Base-by-base conservation (phyloP, 202 grass and related monocot species). In the Hordeum pubiflorum region DNA sequence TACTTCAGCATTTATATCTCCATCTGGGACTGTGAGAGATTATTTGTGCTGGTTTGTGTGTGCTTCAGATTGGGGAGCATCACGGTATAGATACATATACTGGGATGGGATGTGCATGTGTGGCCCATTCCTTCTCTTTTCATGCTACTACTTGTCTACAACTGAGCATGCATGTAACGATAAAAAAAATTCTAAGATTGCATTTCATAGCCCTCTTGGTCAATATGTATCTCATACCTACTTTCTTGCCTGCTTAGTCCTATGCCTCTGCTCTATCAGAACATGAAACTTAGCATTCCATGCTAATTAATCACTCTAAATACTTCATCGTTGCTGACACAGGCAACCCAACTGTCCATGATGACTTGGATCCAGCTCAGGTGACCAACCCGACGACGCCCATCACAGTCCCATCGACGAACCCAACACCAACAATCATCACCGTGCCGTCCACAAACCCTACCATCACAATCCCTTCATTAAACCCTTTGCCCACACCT, bases 391-490 rank as follows among this genome's bases (percentile, higher is more conserved):
- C 86, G 12, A 62, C 60, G 3, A 70, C 63, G 34, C 83, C 80
- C 10, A 85, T 89, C 72, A 87, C 92, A 24, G 84, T 91, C 33
- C 92, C 92, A 17, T 91, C 89, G 4, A 94, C 84, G 0, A 94
- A 85, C 63, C 89, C 92, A 52, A 1, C 89, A 4, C 92, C 92
- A 20, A 75, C 77, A 9, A 84, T 94, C 24, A 88, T 94, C 52
- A 94, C 89, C 2, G 92, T 94, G 44, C 92, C 92, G 34, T 91
- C 89, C 69, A 89, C 89, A 4, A 91, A 87, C 69, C 92, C 92
- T 20, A 87, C 92, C 69, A 58, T 94, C 75, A 87, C 86, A 32
- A 74, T 91, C 79, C 86, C 92, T 84, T 90, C 92, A 17, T 69
- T 89, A 85, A 89, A 91, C 74, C 87, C 89, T 84, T 33, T 90